Evolutionary conservation across 2,329 filamentous ascomycete genomes (phyloP), one percentile per base, ranked within the genome.

Genomic region (Ustulina deusta): DNA sequence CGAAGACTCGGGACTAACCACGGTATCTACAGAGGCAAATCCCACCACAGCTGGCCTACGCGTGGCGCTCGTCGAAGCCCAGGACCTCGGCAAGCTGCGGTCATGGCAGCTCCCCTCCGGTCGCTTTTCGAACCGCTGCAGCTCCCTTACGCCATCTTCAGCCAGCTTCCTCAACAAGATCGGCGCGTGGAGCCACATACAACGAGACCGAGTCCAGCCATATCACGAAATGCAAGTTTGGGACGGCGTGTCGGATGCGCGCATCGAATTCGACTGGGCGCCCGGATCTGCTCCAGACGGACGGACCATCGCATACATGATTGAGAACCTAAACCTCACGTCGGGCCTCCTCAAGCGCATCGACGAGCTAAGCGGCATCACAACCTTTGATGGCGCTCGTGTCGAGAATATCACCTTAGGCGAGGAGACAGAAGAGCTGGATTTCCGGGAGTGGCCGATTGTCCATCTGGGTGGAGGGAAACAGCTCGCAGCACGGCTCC

Each of bases 161-260:
- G 91, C 93, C n/a, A 86, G 85, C 3, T 97, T 96, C 76, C 86
- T 98, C 70, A 86, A 93, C 76, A 84, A 86, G 4, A 96, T 97
- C 68, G 96, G 95, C 40, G 94, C 91, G 57, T 98, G 95, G 96
- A 77, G 85, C 6, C 89, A 97, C 76, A 83, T 97, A 68, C 86
- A 92, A 72, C 82, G 85, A 48, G 83, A 88, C 6, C 89, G 96
- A 36, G 88, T 96, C 38, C 94, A 97, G 82, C 87, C 90, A 0
- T 99, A 97, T 79, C 90, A 97, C 67, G 92, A 95, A 74, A 99
- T 99, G 96, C 92, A 97, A 79, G 96, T 98, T 36, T 99, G 97
- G 96, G 96, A 99, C 79, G 97, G 95, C 69, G 89, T 97, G 64
- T 93, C 92, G 46, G 94, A 90, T 66, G 93, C 94, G 40, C 89